phyloP scores from a whole-genome alignment of 139 green algal genomes.

The Chlorella sp. region DNA sequence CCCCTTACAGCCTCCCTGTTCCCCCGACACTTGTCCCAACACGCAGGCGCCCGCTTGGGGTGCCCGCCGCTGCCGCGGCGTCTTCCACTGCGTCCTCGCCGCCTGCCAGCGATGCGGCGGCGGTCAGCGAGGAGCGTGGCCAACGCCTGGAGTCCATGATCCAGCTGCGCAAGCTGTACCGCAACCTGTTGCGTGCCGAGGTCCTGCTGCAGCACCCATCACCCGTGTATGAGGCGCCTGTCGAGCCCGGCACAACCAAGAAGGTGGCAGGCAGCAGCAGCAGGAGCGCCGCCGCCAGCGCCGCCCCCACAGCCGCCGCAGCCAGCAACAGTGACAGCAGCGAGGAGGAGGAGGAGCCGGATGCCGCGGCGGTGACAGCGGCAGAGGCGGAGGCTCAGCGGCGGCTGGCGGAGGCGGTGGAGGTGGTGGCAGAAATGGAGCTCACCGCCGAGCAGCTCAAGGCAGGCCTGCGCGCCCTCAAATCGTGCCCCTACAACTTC shows the following conservation, averaged over 20 bases:
- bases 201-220: slow-evolving; percentile 55
- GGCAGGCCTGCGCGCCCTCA: slow-evolving; percentile 65
- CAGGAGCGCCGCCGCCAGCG: neutral
- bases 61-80: neutral
- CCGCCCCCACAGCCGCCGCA: neutral
- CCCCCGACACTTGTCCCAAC: neutral
- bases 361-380: neutral
- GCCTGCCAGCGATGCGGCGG: neutral
- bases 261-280: neutral
- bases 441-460: slow-evolving; percentile 86
- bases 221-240: slow-evolving; percentile 63
- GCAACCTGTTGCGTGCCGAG: slow-evolving; percentile 79
- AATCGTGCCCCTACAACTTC: slow-evolving; percentile 44
- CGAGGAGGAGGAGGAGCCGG: neutral
- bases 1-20: no score
- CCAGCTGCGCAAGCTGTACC: slow-evolving; percentile 80
- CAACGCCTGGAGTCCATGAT: slow-evolving; percentile 72
- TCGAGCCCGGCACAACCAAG: neutral
- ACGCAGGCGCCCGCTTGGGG: neutral
- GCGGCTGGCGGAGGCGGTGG: slow-evolving; percentile 63
- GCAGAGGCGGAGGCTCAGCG: slow-evolving; percentile 37
- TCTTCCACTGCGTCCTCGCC: neutral
- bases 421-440: slow-evolving; percentile 83
- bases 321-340: neutral
- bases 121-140: slow-evolving; percentile 28